Conservation (phyloP, 192 early-diverging fungal genomes). For the Cetraspora pellucida region DNA sequence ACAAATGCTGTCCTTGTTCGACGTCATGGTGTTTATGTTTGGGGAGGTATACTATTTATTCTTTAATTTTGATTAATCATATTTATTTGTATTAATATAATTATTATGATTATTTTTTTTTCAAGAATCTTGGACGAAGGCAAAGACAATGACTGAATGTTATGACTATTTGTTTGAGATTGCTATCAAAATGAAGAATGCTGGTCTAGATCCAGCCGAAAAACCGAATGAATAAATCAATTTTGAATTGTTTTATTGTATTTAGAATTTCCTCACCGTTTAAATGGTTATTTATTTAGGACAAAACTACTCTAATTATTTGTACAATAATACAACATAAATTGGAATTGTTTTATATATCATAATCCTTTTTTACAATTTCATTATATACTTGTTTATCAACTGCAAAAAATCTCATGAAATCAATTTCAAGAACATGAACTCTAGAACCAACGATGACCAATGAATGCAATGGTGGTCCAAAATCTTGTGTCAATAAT, state of each 20-base stretch:
- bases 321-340: too few species aligned
- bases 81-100: neutral
- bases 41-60: conserved; percentile 70
- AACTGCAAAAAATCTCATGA: conserved; percentile 77
- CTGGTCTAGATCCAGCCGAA: conserved; percentile 75
- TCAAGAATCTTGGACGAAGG: conserved; percentile 90
- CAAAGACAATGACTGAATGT: conserved; percentile 97
- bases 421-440: conserved; percentile 92
- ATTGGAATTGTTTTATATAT: conserved; percentile 6
- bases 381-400: conserved; percentile 64
- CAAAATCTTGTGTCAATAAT: conserved; percentile 86
- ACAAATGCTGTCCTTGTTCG: conserved; percentile 93
- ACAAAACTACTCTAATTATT: too few species aligned
- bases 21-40: conserved; percentile 96
- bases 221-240: neutral
- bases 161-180: conserved; percentile 99
- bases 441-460: conserved; percentile 85
- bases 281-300: too few species aligned
- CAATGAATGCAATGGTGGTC: conserved; percentile 91
- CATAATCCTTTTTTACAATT: conserved; percentile 67
- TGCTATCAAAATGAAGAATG: conserved; percentile 86
- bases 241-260: too few species aligned
- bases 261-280: too few species aligned
- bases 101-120: neutral
- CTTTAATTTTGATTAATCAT: neutral